Base-by-base conservation (phyloP, 345 rosid genomes). In the Moricandia moricandioides region DNA sequence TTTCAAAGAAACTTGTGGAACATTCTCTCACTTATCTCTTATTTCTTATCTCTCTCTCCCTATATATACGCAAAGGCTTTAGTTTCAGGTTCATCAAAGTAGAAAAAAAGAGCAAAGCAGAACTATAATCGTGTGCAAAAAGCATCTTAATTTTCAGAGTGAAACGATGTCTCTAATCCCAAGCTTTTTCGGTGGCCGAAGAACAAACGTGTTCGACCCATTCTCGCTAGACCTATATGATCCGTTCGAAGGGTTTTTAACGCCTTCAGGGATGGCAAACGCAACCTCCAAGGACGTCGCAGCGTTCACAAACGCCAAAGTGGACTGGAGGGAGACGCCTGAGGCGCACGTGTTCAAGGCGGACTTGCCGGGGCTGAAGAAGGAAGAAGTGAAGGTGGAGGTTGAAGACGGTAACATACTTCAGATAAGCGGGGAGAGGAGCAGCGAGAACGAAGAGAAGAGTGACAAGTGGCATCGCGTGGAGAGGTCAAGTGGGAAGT, bases 371-470 rank as follows among this genome's bases (percentile, higher is more conserved):
- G 84, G 82, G 69, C 61, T 82, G 6, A 82, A 56, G 72, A 82
- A 79, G 31, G 82, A 82, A 59, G 82, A 82, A 2, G 82, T 82
- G 39, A 82, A 82, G n/a, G 85, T 82, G 13, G 83, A 79, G 69
- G 81, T 83, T 6, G 81, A 80, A 24, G 83, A 83, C 2, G 79
- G 77, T 0, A 73, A 70, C n/a, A 58, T 80, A 12, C 77, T 80
- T 47, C 79, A 82, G 74, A 82, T 80, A 5, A 77, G 81, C 1
- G 83, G 85, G 8, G 79, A 80, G 65, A 80, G 81, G 35, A 66
- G 67, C 54, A 60, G 47, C 1, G 85, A 76, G 69, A 54, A 73
- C 0, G 83, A 79, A 33, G 81, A 82, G 71, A 80, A 76, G 79
- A 82, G 14, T 58, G 83, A 82, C 56, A 74, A 55, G 80, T 82